Conservation (phyloP, 2,329 filamentous ascomycete genomes). For the Aspergillus carbonarius region DNA sequence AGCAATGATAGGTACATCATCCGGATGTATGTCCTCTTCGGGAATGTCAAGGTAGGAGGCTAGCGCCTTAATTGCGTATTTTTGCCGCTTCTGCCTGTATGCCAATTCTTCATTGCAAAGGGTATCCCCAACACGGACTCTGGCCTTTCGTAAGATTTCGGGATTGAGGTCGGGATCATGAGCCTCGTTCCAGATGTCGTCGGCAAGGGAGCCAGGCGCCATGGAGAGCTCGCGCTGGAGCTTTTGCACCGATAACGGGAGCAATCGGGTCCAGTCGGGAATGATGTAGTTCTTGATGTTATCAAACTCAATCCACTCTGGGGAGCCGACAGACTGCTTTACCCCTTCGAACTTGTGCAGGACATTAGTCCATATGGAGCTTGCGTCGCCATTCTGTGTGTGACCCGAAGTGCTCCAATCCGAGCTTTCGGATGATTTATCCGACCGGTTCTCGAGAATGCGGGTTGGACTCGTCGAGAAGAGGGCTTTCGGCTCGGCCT, state of each 20-base stretch:
- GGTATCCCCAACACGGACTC: slow-evolving; percentile 75
- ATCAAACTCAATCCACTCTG: slow-evolving; percentile 48
- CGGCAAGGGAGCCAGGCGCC: slow-evolving; percentile 81
- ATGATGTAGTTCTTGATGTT: slow-evolving; percentile 69
- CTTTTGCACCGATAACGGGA: slow-evolving; percentile 77
- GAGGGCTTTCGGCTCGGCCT: slow-evolving; percentile 22
- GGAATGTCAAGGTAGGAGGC: slow-evolving; percentile 78
- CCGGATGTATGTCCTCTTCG: slow-evolving; percentile 80
- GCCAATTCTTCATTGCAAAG: slow-evolving; percentile 80
- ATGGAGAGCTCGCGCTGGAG: slow-evolving; percentile 85
- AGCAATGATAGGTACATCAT: slow-evolving; percentile 90
- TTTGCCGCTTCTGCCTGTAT: slow-evolving; percentile 69
- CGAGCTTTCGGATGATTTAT: background rate
- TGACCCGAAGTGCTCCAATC: slow-evolving; percentile 7
- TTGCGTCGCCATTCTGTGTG: slow-evolving; percentile 26
- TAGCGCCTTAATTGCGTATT: slow-evolving; percentile 68
- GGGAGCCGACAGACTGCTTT: slow-evolving; percentile 40
- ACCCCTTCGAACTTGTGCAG: slow-evolving; percentile 47
- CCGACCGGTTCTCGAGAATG: slow-evolving; percentile 14
- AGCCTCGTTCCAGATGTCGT: slow-evolving; percentile 91
- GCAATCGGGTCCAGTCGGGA: slow-evolving; percentile 75
- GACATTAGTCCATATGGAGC: slow-evolving; percentile 51
- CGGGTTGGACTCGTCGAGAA: slow-evolving; percentile 25
- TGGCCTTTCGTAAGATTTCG: slow-evolving; percentile 79
- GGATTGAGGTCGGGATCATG: slow-evolving; percentile 80